Base-by-base conservation (phyloP, 176 grass and related monocot species). In the Urochloa ruziziensis region DNA sequence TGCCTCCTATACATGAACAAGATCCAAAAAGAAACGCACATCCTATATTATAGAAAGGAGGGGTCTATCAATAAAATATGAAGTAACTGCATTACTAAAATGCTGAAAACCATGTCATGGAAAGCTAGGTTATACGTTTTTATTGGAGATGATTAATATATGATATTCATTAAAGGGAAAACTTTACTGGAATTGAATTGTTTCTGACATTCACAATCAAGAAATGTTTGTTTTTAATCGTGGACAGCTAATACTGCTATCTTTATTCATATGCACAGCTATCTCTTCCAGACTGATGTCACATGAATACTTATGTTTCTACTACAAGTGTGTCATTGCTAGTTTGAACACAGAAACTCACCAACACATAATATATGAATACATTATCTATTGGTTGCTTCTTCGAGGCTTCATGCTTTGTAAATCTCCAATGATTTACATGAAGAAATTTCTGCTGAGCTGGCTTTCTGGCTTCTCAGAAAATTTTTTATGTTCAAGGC, bases 321-420 rank as follows among this genome's bases (percentile, higher is more conserved):
- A 44, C 71, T 46, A 40, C 29, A 61, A 72, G 14, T 44, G 56
- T 33, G 21, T n/a, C 8, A 34, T 27, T 77, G 62, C 73, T 85
- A 79, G 40, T 64, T 74, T 59, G 70, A 27, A 59, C 49, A 16
- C 6, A 81, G 49, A 59, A 67, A 69, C 28, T 34, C 34, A 67
- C 27, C 24, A 34, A 37, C 69, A 75, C 69, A 67, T 44, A 57
- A 56, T 74, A 57, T 74, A 46, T 66, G 75, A 33, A 32, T 74
- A 46, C 36, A 2, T 75, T 42, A 63, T 59, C 15, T 73, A 54
- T 70, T 79, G 78, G 21, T 75, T 87, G 9, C 19, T 81, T 73
- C 52, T 36, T 10, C 13, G 18, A 85, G 46, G 53, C 42, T 85
- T 75, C 14, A 21, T 84, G 24, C 51, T 52, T 62, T 33, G n/a